Percentiles rank a stretch among this genome's conserved stretches.
phyloP scores from a whole-genome alignment of 176 grass and related monocot species.

The Dendrocalamus sinicus region DNA sequence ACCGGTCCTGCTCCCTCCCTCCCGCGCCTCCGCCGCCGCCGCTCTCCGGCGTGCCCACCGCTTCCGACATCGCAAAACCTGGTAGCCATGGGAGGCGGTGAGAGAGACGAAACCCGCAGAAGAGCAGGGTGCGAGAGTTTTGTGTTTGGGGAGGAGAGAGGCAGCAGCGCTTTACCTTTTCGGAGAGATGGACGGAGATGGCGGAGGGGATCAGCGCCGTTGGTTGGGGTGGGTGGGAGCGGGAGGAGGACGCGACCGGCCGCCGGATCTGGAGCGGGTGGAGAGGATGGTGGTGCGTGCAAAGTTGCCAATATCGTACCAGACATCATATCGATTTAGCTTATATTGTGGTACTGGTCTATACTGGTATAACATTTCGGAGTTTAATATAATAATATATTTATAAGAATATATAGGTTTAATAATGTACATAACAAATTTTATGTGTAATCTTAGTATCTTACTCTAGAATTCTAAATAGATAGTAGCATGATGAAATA shows the following conservation, averaged over 20 bases:
- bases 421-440: no score
- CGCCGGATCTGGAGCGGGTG: slow-evolving; percentile 52
- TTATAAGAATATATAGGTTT: no score
- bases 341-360: no score
- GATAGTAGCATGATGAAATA: no score
- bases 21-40: slow-evolving; percentile 17
- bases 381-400: no score
- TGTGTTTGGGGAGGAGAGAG: not conserved
- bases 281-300: slow-evolving; percentile 3
- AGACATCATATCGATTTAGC: no score
- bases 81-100: slow-evolving; percentile 4
- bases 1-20: slow-evolving; percentile 68
- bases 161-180: slow-evolving; percentile 27
- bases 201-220: slow-evolving; percentile 63
- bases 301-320: no score
- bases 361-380: no score
- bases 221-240: slow-evolving; percentile 40
- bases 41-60: slow-evolving; percentile 28
- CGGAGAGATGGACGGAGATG: slow-evolving; percentile 47
- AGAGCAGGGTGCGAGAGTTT: not conserved
- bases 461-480: no score
- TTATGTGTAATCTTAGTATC: no score
- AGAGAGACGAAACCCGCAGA: not conserved
- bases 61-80: slow-evolving; percentile 58
- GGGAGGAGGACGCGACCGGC: slow-evolving; percentile 42